phyloP scores from a whole-genome alignment of 495 filamentous ascomycete genomes.

The Daldinia vernicosa region DNA sequence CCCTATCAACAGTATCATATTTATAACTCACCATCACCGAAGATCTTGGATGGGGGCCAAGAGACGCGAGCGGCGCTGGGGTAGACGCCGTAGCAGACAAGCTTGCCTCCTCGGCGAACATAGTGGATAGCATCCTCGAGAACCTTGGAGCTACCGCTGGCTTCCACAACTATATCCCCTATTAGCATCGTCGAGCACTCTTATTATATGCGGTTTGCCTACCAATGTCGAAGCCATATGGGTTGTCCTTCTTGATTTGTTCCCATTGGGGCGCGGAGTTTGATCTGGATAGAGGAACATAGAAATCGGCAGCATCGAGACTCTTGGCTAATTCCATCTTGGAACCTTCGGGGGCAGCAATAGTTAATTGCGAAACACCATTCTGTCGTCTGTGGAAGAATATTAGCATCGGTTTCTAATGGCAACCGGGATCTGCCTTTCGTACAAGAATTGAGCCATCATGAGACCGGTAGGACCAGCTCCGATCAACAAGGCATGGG shows the following conservation, averaged over 20 bases:
- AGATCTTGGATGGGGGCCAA: constrained; percentile 74
- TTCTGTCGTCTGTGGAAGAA: constrained; percentile 52
- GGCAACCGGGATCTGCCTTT: neutral
- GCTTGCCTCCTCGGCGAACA: constrained; percentile 71
- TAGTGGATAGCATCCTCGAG: constrained; percentile 77
- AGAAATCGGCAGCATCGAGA: constrained; percentile 71
- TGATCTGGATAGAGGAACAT: constrained; percentile 67
- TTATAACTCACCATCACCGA: constrained; percentile 49
- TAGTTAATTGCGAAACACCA: constrained; percentile 71
- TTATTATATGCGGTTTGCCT: constrained; percentile 31
- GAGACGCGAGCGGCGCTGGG: constrained; percentile 65
- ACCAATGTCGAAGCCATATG: constrained; percentile 78
- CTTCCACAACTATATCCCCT: constrained; percentile 53
- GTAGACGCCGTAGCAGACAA: constrained; percentile 74
- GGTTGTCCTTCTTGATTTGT: constrained; percentile 69
- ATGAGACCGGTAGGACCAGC: constrained; percentile 73
- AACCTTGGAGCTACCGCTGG: constrained; percentile 71
- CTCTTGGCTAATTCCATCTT: constrained; percentile 76
- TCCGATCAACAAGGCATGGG: constrained; percentile 72
- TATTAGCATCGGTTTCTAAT: constrained; percentile 1
- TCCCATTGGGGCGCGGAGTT: constrained; percentile 66
- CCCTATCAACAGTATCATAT: neutral
- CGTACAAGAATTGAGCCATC: constrained; percentile 47
- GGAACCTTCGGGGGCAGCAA: constrained; percentile 70
- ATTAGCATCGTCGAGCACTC: constrained; percentile 16